Conservation (phyloP, 805 yeast species). For the Sugiyamaella lignohabitans region DNA sequence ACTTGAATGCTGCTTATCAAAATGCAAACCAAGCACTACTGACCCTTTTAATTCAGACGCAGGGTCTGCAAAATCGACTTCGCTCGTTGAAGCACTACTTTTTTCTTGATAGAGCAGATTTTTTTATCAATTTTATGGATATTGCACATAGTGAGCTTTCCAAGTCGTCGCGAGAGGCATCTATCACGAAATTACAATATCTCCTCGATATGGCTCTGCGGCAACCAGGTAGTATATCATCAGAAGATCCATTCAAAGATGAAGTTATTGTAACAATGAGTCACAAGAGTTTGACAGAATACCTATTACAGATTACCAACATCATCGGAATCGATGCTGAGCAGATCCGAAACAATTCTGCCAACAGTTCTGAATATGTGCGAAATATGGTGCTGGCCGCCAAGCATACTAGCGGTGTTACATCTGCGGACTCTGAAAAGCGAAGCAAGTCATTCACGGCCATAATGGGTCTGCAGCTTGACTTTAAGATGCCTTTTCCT, state of each 20-base stretch:
- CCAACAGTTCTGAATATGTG: slow-evolving; percentile 11
- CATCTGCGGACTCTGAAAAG: slow-evolving; percentile 11
- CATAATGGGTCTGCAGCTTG: slow-evolving; percentile 33
- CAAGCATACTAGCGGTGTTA: slow-evolving; percentile 6
- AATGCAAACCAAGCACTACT: slow-evolving; percentile 61
- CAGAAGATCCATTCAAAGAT: slow-evolving; percentile 32
- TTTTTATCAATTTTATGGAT: slow-evolving; percentile 48
- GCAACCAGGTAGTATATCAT: slow-evolving; percentile 36
- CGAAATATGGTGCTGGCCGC: slow-evolving; percentile 16
- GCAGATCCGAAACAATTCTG: slow-evolving; percentile 12
- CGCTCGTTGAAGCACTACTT: slow-evolving; percentile 49
- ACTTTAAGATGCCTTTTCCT: slow-evolving; percentile 68
- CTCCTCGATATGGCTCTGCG: slow-evolving; percentile 34
- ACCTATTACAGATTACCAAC: slow-evolving; percentile 31
- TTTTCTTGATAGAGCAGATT: slow-evolving; percentile 46
- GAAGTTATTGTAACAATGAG: slow-evolving; percentile 31
- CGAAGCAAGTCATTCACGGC: slow-evolving; percentile 24
- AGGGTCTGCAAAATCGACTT: slow-evolving; percentile 44
- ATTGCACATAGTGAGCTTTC: slow-evolving; percentile 47
- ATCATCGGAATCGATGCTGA: slow-evolving; percentile 31
- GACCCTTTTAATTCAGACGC: slow-evolving; percentile 55
- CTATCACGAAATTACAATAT: slow-evolving; percentile 32
- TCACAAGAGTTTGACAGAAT: slow-evolving; percentile 29
- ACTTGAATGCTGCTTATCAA: slow-evolving; percentile 53
- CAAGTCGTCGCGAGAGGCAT: slow-evolving; percentile 31